Evolutionary conservation across 108 stramenopile genomes (phyloP).

Genomic region (Aurantiochytrium sp.): DNA sequence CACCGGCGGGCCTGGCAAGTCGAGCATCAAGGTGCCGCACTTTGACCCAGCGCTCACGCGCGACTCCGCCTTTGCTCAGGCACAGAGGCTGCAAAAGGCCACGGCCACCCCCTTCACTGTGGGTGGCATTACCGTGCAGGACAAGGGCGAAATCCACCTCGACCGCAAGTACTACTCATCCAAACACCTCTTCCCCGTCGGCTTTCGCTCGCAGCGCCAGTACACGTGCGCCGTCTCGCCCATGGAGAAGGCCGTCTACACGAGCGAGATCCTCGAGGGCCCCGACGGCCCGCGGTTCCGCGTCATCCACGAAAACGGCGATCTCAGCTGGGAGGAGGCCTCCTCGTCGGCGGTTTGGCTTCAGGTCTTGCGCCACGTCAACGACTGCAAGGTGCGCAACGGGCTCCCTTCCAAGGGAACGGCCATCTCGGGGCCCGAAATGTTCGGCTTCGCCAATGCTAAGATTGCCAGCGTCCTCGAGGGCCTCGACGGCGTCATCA

Average conservation of each 20-base stretch:
- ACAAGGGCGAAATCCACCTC: not conserved
- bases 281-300: not conserved
- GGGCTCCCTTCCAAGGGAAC: not conserved
- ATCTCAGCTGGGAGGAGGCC: not conserved
- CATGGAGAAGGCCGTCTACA: not conserved
- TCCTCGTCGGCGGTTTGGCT: constrained; percentile 3
- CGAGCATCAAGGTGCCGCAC: not conserved
- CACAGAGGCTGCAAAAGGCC: not conserved
- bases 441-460: constrained; percentile 15
- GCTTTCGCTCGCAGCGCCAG: not conserved
- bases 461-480: constrained; percentile 19
- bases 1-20: not conserved
- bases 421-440: constrained; percentile 10
- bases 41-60: not conserved
- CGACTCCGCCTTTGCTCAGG: not conserved
- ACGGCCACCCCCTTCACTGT: not conserved
- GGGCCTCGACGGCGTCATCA: not conserved
- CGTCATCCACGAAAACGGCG: not conserved
- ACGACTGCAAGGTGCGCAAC: not conserved
- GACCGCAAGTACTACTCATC: constrained; percentile 21
- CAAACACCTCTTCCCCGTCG: constrained; percentile 1
- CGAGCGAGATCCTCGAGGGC: constrained; percentile 15
- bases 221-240: not conserved
- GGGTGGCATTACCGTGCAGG: not conserved
- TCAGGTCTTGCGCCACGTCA: not conserved